These are phyloP conservation scores for Solanum hybrid DNA, from an alignment of 305 asterid species.

Conservation along the genomic window DNA sequence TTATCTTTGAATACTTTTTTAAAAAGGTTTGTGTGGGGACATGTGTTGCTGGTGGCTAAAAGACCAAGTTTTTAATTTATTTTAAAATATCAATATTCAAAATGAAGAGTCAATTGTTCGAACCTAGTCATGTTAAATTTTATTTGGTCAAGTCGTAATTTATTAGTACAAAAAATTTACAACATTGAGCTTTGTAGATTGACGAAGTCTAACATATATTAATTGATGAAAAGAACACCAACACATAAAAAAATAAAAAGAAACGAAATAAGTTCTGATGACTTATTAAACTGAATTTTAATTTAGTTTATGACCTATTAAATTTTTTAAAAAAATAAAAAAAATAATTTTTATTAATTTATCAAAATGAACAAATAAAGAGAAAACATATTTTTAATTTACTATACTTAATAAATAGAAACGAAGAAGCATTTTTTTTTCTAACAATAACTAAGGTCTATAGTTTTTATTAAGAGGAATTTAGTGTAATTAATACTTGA, in stretches of 20 bases:
- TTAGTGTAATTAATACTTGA: not conserved
- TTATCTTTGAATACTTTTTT: not conserved
- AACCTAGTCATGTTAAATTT: not conserved
- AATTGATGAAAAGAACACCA: not conserved
- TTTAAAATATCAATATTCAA: not conserved
- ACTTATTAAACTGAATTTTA: too few relatives aligned
- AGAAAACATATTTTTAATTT: too few relatives aligned
- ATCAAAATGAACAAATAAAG: too few relatives aligned
- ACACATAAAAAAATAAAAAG: not conserved
- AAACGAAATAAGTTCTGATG: too few relatives aligned
- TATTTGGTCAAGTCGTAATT: not conserved
- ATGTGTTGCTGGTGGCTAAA: not conserved
- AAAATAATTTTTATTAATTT: too few relatives aligned
- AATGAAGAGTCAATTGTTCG: not conserved
- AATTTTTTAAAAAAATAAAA: too few relatives aligned
- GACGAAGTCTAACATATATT: not conserved
- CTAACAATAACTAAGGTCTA: not conserved
- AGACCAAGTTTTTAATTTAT: not conserved
- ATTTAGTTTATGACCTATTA: too few relatives aligned
- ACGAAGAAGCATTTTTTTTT: not conserved
- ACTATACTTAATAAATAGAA: not conserved
- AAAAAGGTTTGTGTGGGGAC: not conserved
- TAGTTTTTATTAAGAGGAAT: too few relatives aligned
- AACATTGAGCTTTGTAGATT: not conserved
- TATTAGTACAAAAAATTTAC: too few relatives aligned